These are phyloP conservation scores for Colletotrichum sp. DNA, from an alignment of 2,329 filamentous ascomycete species.

Conservation along the genomic window DNA sequence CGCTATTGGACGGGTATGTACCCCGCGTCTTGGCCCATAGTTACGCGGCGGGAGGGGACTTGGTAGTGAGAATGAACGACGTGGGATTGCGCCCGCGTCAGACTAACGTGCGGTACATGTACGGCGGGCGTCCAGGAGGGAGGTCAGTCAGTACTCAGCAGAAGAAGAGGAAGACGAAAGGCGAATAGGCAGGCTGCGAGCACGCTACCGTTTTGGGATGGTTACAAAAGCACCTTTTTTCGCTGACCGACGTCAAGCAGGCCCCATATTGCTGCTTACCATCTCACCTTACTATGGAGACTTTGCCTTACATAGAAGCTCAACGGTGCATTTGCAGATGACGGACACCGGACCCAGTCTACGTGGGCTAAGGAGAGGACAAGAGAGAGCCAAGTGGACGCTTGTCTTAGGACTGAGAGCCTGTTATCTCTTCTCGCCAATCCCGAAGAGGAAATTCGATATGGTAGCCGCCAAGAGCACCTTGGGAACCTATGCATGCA, in stretches of 20 bases:
- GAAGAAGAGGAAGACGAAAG: not conserved
- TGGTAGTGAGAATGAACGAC: not conserved
- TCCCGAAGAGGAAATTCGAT: slow-evolving; percentile 1
- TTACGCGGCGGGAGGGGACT: not conserved
- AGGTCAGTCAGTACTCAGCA: not conserved
- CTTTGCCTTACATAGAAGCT: not conserved
- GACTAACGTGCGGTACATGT: not conserved
- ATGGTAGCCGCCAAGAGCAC: not conserved
- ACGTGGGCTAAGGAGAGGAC: not conserved
- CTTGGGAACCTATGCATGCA: slow-evolving; percentile 1
- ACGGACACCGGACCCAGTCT: not conserved
- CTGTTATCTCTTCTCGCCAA: slow-evolving; percentile 3
- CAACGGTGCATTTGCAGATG: not conserved
- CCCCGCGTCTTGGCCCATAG: slow-evolving; percentile 13
- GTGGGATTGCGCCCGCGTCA: not conserved
- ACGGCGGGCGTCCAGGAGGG: not conserved
- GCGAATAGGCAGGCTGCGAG: not conserved
- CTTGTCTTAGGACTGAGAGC: not conserved
- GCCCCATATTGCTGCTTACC: not conserved
- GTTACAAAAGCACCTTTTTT: not conserved
- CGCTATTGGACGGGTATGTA: slow-evolving; percentile 23
- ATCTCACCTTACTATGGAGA: not conserved
- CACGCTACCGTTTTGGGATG: not conserved
- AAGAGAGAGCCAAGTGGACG: not conserved
- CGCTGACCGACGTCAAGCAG: not conserved